These are phyloP conservation scores for Pseudopyricularia cyperi DNA, from an alignment of 2,329 filamentous ascomycete genomes.

Conservation along the genomic window DNA sequence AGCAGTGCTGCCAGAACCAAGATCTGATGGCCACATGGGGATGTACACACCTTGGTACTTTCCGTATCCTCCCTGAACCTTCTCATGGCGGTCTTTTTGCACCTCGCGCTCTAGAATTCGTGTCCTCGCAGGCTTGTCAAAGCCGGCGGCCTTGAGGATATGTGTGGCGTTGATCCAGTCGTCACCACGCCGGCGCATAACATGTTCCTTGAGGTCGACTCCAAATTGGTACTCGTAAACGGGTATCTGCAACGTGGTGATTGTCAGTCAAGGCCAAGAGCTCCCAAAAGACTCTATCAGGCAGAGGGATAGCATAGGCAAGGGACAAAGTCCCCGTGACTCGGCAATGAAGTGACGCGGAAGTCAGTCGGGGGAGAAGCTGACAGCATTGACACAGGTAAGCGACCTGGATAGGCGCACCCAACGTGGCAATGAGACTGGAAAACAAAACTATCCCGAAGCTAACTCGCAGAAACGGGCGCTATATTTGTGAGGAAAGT, in stretches of 20 bases:
- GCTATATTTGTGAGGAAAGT: too few species aligned
- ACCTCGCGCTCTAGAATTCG: constrained; percentile 93
- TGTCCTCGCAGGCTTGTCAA: constrained; percentile 91
- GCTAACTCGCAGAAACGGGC: too few species aligned
- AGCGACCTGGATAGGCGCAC: too few species aligned
- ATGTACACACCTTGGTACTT: constrained; percentile 74
- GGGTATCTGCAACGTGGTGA: constrained; percentile 52
- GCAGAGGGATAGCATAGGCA: too few species aligned
- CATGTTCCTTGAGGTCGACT: constrained; percentile 66
- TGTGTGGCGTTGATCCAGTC: constrained; percentile 99
- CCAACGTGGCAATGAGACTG: too few species aligned
- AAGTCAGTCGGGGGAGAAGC: too few species aligned
- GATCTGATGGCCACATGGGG: neutral
- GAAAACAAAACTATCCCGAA: too few species aligned
- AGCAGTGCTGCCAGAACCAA: constrained; percentile 2
- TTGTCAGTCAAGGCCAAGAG: neutral
- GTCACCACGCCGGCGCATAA: constrained; percentile 87
- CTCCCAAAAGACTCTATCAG: too few species aligned
- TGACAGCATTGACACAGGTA: too few species aligned
- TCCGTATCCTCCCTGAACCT: constrained; percentile 95
- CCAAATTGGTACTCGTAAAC: constrained; percentile 90
- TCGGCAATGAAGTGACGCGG: too few species aligned
- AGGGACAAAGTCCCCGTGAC: too few species aligned
- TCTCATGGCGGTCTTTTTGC: constrained; percentile 92
- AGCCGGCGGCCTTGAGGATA: constrained; percentile 91